Base-by-base conservation (phyloP, 2,329 filamentous ascomycete genomes). In the Ilyonectria robusta region DNA sequence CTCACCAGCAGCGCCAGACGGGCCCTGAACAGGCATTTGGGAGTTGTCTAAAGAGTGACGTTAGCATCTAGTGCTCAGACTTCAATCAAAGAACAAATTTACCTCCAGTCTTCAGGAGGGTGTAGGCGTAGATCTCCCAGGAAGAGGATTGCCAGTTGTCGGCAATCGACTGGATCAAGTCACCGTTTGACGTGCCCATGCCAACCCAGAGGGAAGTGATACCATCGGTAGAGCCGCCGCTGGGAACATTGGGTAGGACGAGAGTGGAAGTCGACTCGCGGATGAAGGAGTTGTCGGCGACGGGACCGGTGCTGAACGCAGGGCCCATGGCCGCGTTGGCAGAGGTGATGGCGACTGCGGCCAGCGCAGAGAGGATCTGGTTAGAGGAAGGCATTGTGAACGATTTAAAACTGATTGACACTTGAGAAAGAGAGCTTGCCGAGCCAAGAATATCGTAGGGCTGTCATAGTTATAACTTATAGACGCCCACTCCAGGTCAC, bases 91-190 rank as follows among this genome's bases (percentile, higher is more conserved):
- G 17, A 7, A 1, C 26, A 1, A 42, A 58, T 54, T 6, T 35
- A 74, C 72, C 64, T 40, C 76, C 73, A 0, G 80, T 83, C 60
- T 72, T 77, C 58, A 80, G 53, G 0, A 84, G 78, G 0, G 82
- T 84, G 71, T 84, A 84, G 6, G 80, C 83, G 67, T 74, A 86
- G 53, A 84, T 76, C 53, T 70, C 79, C 83, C 84, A 86, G n/a
- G 59, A 29, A 2, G 55, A 37, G 0, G 72, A 69, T 19, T 67
- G n/a, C 59, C 47, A 70, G 72, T 81, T 81, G 37, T 84, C 82
- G 59, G 81, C 79, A 31, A 85, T 83, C 4, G 82, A 83, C 77
- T 85, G 83, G 64, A 86, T 82, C 72, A 86, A 69, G 62, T 85
- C 81, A 26, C 81, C 83, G n/a, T 80, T 80, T 4, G 80, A 82